Evolutionary conservation across 495 filamentous ascomycete species (phyloP), one percentile per base, ranked within the genome.

Genomic region (Parathielavia hyrcaniae): DNA sequence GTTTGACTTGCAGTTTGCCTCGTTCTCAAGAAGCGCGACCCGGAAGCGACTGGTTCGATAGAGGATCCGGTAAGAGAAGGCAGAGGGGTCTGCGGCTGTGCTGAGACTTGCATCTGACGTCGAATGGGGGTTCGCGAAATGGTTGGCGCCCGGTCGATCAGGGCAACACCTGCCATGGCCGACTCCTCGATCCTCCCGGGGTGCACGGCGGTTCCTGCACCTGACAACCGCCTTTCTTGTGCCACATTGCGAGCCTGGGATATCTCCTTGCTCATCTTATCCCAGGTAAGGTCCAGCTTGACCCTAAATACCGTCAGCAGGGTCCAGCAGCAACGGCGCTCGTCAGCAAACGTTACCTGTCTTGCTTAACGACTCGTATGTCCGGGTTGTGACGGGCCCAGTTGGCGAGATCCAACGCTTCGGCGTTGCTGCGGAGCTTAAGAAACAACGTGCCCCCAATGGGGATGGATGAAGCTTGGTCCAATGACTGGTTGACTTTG

Each of bases 401-500:
- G 0, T 41, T 20, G n/a, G 40, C 49, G 26, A 64, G 46, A 17
- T 12, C 16, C 5, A 6, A 16, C 5, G 61, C 63, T 12, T 64
- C 59, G 1, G 14, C 41, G 32, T 14, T 22, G 36, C 26, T 51
- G 12, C 1, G 12, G 14, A 66, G 57, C 6, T 50, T 38, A 6
- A 68, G 30, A 0, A 62, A 9, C 61, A 68, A 11, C 16, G 35
- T 16, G 0, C 10, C 0, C 10, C 59, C 63, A 30, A 61, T 57
- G 0, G 26, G 16, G 1, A 12, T 12, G 2, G 35, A 22, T 5
- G 45, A n/a, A 7, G 45, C 22, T 34, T 50, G 50, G 9, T 68
- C 61, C 5, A 1, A 38, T 35, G 61, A 1, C 36, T 64, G 66
- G 10, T 2, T 20, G n/a, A 68, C 30, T 40, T 58, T 68, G 57